Percentiles rank a stretch among this genome's conserved stretches.
Evolutionary conservation across 2,329 filamentous ascomycete species (phyloP).

Genomic region (Diaporthe nobilis): DNA sequence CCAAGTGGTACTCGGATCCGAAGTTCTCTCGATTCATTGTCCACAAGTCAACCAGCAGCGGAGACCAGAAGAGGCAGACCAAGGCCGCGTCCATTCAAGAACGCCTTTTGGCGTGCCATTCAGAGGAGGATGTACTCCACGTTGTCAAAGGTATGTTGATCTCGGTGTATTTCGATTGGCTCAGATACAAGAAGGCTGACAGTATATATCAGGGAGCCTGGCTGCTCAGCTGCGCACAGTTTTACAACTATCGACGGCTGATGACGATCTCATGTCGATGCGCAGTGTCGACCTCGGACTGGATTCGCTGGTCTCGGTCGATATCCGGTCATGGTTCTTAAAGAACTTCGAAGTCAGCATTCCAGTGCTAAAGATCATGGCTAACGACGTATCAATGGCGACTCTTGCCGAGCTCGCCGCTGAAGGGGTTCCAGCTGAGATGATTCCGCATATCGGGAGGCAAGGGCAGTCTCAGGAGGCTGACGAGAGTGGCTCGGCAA

Average conservation of each 20-base stretch:
- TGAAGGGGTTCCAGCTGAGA: background rate
- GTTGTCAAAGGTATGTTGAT: background rate
- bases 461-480: background rate
- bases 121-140: slow-evolving; percentile 2
- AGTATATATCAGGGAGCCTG: background rate
- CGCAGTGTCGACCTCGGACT: slow-evolving; percentile 42
- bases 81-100: slow-evolving; percentile 16
- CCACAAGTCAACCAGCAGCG: slow-evolving; percentile 5
- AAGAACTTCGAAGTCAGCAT: slow-evolving; percentile 58
- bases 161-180: background rate
- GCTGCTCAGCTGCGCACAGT: slow-evolving; percentile 16
- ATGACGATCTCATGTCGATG: slow-evolving; percentile 43
- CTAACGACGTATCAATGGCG: slow-evolving; percentile 21
- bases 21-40: slow-evolving; percentile 43
- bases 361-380: slow-evolving; percentile 57
- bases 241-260: slow-evolving; percentile 31
- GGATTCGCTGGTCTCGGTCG: slow-evolving; percentile 45
- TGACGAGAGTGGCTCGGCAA: background rate
- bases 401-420: slow-evolving; percentile 2
- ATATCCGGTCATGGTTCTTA: slow-evolving; percentile 61
- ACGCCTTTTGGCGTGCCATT: background rate
- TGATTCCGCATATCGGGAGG: background rate
- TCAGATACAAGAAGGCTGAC: background rate
- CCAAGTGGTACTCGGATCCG: slow-evolving; percentile 42
- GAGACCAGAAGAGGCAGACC: slow-evolving; percentile 3